These are phyloP conservation scores for Cephalotrichum gorgonifer DNA, from an alignment of 2,329 filamentous ascomycete species.

Conservation along the genomic window DNA sequence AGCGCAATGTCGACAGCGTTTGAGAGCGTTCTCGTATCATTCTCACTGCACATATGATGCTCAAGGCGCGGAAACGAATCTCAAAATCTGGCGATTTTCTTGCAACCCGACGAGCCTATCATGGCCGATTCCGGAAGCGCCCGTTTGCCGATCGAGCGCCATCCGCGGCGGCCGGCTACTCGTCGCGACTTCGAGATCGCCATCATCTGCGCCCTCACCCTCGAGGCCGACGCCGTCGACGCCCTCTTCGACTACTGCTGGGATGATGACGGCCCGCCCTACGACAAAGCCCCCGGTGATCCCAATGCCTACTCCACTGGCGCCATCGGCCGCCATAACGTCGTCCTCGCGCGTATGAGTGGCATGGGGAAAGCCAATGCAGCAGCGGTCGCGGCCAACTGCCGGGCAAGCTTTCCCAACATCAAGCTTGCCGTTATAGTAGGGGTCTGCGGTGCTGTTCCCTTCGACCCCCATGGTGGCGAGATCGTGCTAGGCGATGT, in stretches of 20 bases:
- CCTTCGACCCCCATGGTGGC: conserved; percentile 2
- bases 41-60: no score
- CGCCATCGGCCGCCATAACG: conserved; percentile 10
- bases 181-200: conserved; percentile 10
- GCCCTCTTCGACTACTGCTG: conserved; percentile 11
- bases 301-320: conserved; percentile 17
- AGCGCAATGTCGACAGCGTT: no score
- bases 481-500: conserved; percentile 22
- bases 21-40: no score
- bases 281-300: conserved; percentile 16
- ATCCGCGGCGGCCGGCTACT: background rate
- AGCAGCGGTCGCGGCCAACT: conserved; percentile 12
- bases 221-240: conserved; percentile 11
- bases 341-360: conserved; percentile 14
- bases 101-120: no score
- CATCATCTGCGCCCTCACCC: conserved; percentile 11
- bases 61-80: no score
- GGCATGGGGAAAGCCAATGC: conserved; percentile 18
- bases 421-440: conserved; percentile 24
- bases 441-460: conserved; percentile 29
- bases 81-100: no score
- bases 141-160: no score
- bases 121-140: no score
- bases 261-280: conserved; percentile 7
- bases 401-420: conserved; percentile 21